phyloP scores from a whole-genome alignment of 768 basidiomycete species.

The Podaxis mareebaensis region DNA sequence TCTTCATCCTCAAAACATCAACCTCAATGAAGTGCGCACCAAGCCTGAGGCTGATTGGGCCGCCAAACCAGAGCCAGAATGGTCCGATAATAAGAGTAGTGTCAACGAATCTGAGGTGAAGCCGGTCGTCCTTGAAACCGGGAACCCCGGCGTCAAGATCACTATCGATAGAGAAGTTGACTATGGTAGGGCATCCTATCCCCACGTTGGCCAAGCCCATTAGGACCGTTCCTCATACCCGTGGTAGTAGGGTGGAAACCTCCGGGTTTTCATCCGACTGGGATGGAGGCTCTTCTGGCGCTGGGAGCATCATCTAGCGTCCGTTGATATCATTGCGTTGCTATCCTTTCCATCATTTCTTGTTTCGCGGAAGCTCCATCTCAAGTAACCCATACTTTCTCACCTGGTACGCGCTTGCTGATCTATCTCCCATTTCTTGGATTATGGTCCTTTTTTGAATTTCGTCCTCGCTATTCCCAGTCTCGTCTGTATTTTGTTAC shows the following conservation, averaged over 20 bases:
- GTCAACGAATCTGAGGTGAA: constrained; percentile 29
- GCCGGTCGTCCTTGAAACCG: constrained; percentile 12
- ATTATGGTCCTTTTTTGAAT: not conserved
- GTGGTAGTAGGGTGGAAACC: not conserved
- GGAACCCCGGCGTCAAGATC: constrained; percentile 38
- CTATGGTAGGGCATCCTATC: constrained; percentile 27
- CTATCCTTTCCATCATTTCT: not conserved
- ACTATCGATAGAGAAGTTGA: constrained; percentile 45
- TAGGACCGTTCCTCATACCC: not conserved
- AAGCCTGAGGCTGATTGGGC: constrained; percentile 51
- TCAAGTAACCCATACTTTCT: not conserved
- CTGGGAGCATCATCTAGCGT: not conserved
- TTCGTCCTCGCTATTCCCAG: not conserved
- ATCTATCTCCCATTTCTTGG: not conserved
- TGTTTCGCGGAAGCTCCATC: not conserved
- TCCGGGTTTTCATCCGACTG: not conserved
- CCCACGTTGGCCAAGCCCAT: constrained; percentile 7
- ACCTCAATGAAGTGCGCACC: constrained; percentile 53
- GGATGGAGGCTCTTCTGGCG: not conserved
- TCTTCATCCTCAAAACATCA: constrained; percentile 34
- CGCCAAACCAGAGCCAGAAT: constrained; percentile 28
- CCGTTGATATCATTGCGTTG: not conserved
- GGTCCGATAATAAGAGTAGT: constrained; percentile 39
- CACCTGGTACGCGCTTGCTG: not conserved
- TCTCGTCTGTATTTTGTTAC: not conserved